Conservation (phyloP, 331 rosid species). For the Telfairia occidentalis region DNA sequence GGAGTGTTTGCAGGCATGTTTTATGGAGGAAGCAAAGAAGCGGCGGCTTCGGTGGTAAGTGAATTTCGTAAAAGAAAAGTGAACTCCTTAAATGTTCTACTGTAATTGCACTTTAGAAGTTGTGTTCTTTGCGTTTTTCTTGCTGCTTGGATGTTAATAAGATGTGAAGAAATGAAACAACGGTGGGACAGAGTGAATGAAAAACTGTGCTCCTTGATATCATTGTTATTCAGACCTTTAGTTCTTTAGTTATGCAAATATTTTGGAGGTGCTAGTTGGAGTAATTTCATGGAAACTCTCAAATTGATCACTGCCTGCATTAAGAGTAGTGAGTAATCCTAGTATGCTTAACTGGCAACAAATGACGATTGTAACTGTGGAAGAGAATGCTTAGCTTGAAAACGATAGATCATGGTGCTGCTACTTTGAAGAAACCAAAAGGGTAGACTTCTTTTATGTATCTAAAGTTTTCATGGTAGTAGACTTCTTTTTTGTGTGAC, state of each 20-base stretch:
- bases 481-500: neutral
- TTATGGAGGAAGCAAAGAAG: conserved; percentile 95
- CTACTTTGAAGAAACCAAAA: neutral
- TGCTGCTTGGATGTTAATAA: neutral
- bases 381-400: neutral
- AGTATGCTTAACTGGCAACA: neutral
- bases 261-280: neutral
- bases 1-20: conserved; percentile 87
- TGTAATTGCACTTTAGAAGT: neutral
- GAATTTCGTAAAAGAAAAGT: neutral
- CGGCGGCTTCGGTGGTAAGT: conserved; percentile 87
- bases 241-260: neutral
- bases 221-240: neutral
- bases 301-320: neutral
- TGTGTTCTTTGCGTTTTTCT: neutral
- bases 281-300: neutral
- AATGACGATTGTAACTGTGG: neutral
- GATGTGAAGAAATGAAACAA: neutral
- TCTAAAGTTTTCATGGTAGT: neutral
- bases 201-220: neutral
- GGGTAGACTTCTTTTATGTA: neutral
- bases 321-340: neutral
- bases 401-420: neutral
- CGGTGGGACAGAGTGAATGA: neutral
- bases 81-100: neutral